A percentile compares a stretch with the other conserved stretches of the same genome.
phyloP scores from a whole-genome alignment of 352 stramenopile species.

The Phytophthora meadii region DNA sequence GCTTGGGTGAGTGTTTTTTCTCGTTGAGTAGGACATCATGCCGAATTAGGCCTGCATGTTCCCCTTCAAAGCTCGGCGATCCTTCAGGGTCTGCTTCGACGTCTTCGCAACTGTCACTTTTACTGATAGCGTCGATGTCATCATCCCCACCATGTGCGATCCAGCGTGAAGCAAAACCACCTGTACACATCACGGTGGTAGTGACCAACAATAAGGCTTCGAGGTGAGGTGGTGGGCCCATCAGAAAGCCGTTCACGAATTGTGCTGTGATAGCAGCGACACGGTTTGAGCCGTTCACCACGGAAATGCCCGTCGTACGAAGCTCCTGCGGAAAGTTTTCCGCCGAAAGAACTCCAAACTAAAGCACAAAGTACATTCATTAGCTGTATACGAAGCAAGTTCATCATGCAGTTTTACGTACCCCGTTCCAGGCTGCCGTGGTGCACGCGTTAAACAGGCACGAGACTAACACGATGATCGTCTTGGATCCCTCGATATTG shows the following conservation, averaged over 20 bases:
- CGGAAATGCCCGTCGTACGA: conserved; percentile 88
- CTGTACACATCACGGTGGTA: conserved; percentile 74
- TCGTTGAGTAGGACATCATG: conserved; percentile 39
- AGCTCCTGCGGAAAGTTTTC: conserved; percentile 92
- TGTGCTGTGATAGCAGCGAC: conserved; percentile 92
- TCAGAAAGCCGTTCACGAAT: conserved; percentile 91
- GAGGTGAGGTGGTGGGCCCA: conserved; percentile 78
- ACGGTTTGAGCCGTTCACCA: conserved; percentile 89
- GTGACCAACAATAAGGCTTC: conserved; percentile 81
- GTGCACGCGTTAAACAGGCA: conserved; percentile 93
- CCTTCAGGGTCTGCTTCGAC: conserved; percentile 16
- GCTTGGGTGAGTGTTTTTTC: conserved; percentile 27
- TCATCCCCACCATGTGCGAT: conserved; percentile 48
- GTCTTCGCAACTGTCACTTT: conserved; percentile 27
- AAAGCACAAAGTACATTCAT: neutral
- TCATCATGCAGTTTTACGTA: conserved; percentile 27
- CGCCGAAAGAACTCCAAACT: conserved; percentile 90
- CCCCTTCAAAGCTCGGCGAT: conserved; percentile 19
- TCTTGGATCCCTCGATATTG: conserved; percentile 65
- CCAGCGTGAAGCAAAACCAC: conserved; percentile 53
- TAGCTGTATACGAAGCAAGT: too few relatives aligned
- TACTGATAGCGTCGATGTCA: conserved; percentile 30
- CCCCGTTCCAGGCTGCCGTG: conserved; percentile 91
- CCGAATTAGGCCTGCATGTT: conserved; percentile 33
- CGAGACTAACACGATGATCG: conserved; percentile 84